A percentile compares a stretch with the other conserved stretches of the same genome.
These are phyloP conservation scores for Kazachstania africana DNA, from an alignment of 805 yeast species.

Conservation along the genomic window DNA sequence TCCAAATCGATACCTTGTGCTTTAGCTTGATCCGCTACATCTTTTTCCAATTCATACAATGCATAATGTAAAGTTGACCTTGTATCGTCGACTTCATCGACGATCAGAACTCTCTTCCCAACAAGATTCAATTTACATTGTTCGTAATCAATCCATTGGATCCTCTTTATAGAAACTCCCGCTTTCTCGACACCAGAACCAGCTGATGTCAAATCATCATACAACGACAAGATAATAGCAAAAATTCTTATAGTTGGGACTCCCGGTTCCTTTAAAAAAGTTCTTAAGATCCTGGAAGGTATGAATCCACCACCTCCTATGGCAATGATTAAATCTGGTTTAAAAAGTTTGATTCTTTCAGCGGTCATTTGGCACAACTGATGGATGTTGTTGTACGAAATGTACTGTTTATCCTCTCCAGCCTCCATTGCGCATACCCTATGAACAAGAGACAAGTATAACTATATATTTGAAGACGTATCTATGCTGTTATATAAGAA, in stretches of 20 bases:
- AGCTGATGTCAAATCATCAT: conserved; percentile 64
- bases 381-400: conserved; percentile 72
- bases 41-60: conserved; percentile 59
- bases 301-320: conserved; percentile 98
- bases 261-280: conserved; percentile 82
- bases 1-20: conserved; percentile 36
- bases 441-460: not conserved
- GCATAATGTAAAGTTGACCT: conserved; percentile 79
- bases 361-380: conserved; percentile 58
- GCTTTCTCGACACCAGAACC: conserved; percentile 44
- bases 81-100: conserved; percentile 81
- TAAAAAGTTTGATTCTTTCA: conserved; percentile 51
- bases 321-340: conserved; percentile 86
- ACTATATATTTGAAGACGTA: too few species aligned
- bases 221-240: conserved; percentile 86
- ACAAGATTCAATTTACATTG: conserved; percentile 47
- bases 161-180: conserved; percentile 63
- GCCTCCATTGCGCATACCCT: conserved; percentile 8
- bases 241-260: conserved; percentile 83
- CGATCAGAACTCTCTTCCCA: conserved; percentile 60
- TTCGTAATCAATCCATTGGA: conserved; percentile 74
- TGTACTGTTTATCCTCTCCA: conserved; percentile 45
- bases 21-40: conserved; percentile 49
- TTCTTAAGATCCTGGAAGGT: conserved; percentile 91
- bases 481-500: too few species aligned